Evolutionary conservation across 2,329 filamentous ascomycete species (phyloP), one percentile per base, ranked within the genome.

Genomic region (Colletotrichum sp.): DNA sequence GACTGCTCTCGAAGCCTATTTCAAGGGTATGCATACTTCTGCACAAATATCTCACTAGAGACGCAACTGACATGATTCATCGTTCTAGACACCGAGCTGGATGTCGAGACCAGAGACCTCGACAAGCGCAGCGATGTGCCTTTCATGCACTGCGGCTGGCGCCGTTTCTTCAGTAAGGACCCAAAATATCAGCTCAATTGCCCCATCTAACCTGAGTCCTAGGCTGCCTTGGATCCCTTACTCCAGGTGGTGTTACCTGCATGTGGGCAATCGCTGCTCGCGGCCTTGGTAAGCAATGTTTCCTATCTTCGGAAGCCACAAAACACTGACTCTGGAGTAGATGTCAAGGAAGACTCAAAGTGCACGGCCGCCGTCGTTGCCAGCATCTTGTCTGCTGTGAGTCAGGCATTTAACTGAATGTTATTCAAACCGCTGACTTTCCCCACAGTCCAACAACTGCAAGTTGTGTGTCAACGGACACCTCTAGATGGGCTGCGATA

Each of bases 201-300:
- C 15, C 24, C 5, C 5, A 18, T 18, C 55, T 59, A 5, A 59
- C 55, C 2, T 13, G 55, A 59, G 9, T 12, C 1, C 3, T 24
- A 71, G 69, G 69, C 59, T 71, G 69, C 39, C 69, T 71, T 55
- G 69, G 69, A 21, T 71, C 69, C 52, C 26, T 71, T 6, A 55
- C 69, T 6, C 39, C 69, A 5, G 69, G 69, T 12, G 59, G 69
- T 28, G 69, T 71, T 28, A 71, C 69, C 2, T 71, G 69, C 39
- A 71, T 71, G 69, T 71, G 69, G 69, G 69, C 69, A 30, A 65
- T 71, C 7, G 59, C 69, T 12, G 69, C 69, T 15, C 69, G 69
- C 2, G 69, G 69, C 6, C 59, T 71, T 5, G 69, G 69, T 71
- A 24, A 55, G 69, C 18, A 15, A 21, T 7, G 7, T 2, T 1